phyloP scores from a whole-genome alignment of 2,329 filamentous ascomycete genomes.

The Diplodia mutila region DNA sequence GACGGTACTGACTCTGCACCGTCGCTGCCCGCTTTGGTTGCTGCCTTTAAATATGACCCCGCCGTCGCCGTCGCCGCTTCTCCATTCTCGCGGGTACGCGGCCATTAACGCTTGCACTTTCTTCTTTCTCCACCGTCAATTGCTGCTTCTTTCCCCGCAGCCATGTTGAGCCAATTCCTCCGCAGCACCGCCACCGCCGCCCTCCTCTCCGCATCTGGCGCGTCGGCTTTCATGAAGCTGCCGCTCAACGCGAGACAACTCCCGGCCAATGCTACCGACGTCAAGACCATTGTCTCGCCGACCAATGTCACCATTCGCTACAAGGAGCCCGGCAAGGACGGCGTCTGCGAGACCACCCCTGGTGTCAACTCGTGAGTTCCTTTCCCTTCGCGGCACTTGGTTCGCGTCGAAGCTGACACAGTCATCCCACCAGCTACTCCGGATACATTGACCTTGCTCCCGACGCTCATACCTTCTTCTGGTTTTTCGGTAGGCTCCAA shows the following conservation, averaged over 20 bases:
- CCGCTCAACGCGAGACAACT: constrained; percentile 29
- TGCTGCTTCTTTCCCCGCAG: not conserved
- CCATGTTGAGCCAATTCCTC: not conserved
- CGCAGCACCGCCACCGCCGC: constrained; percentile 10
- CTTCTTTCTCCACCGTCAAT: not conserved
- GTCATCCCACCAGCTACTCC: constrained; percentile 41
- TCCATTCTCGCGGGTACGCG: not conserved
- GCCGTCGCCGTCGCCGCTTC: not conserved
- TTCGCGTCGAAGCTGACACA: no score
- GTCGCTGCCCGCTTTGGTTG: not conserved
- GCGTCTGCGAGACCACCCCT: constrained; percentile 57
- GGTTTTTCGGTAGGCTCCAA: constrained; percentile 48
- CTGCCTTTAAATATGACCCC: not conserved
- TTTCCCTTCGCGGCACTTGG: not conserved
- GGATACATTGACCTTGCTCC: constrained; percentile 47
- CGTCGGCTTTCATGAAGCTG: constrained; percentile 15
- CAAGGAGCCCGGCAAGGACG: constrained; percentile 54
- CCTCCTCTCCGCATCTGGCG: constrained; percentile 1
- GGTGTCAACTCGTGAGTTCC: constrained; percentile 50
- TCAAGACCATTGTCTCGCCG: constrained; percentile 51
- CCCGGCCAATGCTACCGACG: constrained; percentile 47
- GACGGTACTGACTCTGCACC: constrained; percentile 10
- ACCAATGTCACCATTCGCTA: constrained; percentile 53
- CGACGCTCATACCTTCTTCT: constrained; percentile 48
- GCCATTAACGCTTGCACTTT: not conserved